A percentile compares a stretch with the other conserved stretches of the same genome.
These are phyloP conservation scores for Cordyceps militaris DNA, from an alignment of 2,329 filamentous ascomycete species.

Conservation along the genomic window DNA sequence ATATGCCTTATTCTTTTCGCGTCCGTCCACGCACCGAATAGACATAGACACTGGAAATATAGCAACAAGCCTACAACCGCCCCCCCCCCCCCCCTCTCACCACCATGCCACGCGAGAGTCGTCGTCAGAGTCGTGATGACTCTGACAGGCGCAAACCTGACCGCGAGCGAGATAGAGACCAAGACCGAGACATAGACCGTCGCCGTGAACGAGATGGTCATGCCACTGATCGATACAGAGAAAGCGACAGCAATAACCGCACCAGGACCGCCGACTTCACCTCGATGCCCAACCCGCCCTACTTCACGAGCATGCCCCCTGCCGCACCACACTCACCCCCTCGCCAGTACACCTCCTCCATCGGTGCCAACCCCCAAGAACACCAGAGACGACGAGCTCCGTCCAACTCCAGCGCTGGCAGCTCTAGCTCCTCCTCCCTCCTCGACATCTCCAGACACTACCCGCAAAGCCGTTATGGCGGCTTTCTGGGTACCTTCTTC, in stretches of 20 bases:
- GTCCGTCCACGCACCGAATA: conserved; percentile 1
- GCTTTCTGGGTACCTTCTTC: conserved; percentile 58
- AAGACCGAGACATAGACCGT: conserved; percentile 9
- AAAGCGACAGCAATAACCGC: conserved; percentile 4
- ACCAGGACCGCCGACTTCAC: not conserved
- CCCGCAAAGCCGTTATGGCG: conserved; percentile 39
- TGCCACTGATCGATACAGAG: not conserved
- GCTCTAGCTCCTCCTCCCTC: conserved; percentile 51
- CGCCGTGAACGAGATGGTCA: not conserved
- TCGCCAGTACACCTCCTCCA: not conserved
- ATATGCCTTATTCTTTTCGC: not conserved
- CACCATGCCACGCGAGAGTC: conserved; percentile 48
- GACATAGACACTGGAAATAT: not conserved
- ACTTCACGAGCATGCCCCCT: conserved; percentile 3
- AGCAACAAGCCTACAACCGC: not conserved
- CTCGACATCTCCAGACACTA: conserved; percentile 58
- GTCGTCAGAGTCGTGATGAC: conserved; percentile 50
- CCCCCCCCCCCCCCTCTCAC: not conserved
- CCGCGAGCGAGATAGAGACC: conserved; percentile 21
- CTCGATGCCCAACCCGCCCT: conserved; percentile 12
- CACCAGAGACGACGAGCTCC: conserved; percentile 4
- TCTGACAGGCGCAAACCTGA: conserved; percentile 41
- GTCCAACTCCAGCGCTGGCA: conserved; percentile 27
- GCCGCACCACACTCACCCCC: not conserved
- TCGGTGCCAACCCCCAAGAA: not conserved